phyloP scores from a whole-genome alignment of 306 rosid species.

The Cucurbita ficifolia region DNA sequence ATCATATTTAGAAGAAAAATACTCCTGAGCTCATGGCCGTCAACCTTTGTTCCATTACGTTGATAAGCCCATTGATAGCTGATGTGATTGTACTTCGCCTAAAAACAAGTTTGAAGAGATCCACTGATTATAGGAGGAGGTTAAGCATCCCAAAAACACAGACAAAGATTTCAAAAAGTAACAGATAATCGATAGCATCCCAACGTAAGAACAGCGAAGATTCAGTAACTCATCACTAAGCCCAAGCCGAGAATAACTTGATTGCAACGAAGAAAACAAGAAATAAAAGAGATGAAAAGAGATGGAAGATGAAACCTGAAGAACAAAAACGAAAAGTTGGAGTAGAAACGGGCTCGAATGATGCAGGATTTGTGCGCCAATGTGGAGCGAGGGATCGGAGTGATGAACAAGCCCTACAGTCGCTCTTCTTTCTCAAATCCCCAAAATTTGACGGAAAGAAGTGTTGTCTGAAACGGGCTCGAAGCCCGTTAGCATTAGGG shows the following conservation, averaged over 20 bases:
- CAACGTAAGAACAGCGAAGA: not conserved
- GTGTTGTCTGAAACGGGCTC: not conserved
- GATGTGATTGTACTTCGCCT: conserved; percentile 42
- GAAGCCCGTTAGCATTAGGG: not conserved
- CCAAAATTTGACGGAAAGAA: not conserved
- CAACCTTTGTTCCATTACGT: conserved; percentile 65
- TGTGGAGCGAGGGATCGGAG: no score
- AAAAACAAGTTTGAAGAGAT: not conserved
- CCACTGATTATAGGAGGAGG: not conserved
- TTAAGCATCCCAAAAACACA: not conserved
- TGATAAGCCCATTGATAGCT: conserved; percentile 37
- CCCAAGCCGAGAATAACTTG: not conserved
- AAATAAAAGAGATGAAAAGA: not conserved
- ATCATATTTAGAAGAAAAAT: conserved; percentile 36
- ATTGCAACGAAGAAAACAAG: not conserved
- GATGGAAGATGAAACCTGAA: conserved; percentile 15
- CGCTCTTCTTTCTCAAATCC: not conserved
- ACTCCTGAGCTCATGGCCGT: conserved; percentile 42
- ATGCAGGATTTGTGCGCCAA: not conserved
- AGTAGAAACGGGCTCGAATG: not conserved
- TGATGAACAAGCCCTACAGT: conserved; percentile 1
- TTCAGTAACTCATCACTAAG: not conserved
- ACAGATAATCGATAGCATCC: not conserved
- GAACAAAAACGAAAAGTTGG: conserved; percentile 27
- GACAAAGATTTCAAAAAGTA: not conserved